Conservation (phyloP, 768 basidiomycete genomes). For the Auriscalpium vulgare region DNA sequence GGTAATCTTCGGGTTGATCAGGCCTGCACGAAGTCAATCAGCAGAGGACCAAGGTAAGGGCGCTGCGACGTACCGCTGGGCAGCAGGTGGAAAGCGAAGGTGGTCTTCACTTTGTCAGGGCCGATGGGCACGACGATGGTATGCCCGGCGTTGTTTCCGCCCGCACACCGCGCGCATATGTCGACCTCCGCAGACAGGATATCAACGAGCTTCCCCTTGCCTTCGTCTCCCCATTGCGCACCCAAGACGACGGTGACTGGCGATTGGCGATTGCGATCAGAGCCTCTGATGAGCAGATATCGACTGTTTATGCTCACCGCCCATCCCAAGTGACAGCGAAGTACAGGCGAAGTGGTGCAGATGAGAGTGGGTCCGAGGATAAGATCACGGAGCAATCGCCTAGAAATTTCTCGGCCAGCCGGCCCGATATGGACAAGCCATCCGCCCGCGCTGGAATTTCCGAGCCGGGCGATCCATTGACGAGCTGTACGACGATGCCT, state of each 20-base stretch:
- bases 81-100: slow-evolving; percentile 91
- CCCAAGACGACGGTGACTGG: slow-evolving; percentile 73
- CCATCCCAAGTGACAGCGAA: not conserved
- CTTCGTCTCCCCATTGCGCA: slow-evolving; percentile 90
- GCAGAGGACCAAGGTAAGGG: not conserved
- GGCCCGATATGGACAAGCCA: not conserved
- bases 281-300: not conserved
- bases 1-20: slow-evolving; percentile 78
- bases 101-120: slow-evolving; percentile 64
- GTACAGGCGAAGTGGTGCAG: not conserved
- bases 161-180: slow-evolving; percentile 92
- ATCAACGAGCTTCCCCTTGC: slow-evolving; percentile 95
- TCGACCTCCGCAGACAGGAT: slow-evolving; percentile 87
- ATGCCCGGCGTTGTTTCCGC: slow-evolving; percentile 98
- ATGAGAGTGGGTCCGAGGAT: not conserved
- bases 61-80: slow-evolving; percentile 69
- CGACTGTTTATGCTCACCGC: not conserved
- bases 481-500: no score
- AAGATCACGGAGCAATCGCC: not conserved
- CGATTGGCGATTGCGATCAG: not conserved
- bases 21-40: slow-evolving; percentile 36
- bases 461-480: no score
- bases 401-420: not conserved
- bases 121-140: slow-evolving; percentile 83
- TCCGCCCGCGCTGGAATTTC: no score